These are phyloP conservation scores for Porodaedalea pini DNA, from an alignment of 1,284 basidiomycete genomes.

Conservation along the genomic window DNA sequence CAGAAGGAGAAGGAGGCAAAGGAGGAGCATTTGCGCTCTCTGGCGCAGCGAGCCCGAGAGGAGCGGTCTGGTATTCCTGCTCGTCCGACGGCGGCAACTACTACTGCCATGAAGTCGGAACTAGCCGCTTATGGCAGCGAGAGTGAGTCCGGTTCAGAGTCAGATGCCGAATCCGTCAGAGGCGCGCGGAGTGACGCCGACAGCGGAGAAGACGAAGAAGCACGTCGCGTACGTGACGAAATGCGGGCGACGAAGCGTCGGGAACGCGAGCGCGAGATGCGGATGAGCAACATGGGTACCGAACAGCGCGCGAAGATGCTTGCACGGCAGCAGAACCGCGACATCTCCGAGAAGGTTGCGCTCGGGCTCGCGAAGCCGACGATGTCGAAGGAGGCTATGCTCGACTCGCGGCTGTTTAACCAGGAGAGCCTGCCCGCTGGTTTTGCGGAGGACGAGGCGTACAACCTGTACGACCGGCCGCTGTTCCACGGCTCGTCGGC, in stretches of 20 bases:
- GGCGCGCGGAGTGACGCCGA: conserved; percentile 47
- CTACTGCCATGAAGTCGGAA: conserved; percentile 68
- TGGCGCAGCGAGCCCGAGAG: conserved; percentile 94
- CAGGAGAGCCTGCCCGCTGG: conserved; percentile 79
- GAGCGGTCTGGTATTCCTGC: conserved; percentile 77
- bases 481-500: conserved; percentile 95
- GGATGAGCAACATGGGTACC: conserved; percentile 99
- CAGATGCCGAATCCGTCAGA: conserved; percentile 37
- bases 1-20: conserved; percentile 97
- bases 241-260: conserved; percentile 90
- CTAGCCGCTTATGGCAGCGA: conserved; percentile 86
- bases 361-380: conserved; percentile 97
- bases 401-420: conserved; percentile 97
- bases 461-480: conserved; percentile 93
- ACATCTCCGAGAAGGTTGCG: conserved; percentile 99
- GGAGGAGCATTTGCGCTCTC: conserved; percentile 91
- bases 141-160: conserved; percentile 50
- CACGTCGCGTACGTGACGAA: conserved; percentile 80
- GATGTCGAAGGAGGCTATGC: conserved; percentile 90
- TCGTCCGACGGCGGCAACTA: conserved; percentile 51
- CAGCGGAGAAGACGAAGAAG: conserved; percentile 73
- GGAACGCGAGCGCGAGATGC: conserved; percentile 94
- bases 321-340: conserved; percentile 93
- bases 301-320: conserved; percentile 96
- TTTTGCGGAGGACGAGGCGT: conserved; percentile 91